Base-by-base conservation (phyloP, 164 flowering plant species). In the Berberis thunbergii region DNA sequence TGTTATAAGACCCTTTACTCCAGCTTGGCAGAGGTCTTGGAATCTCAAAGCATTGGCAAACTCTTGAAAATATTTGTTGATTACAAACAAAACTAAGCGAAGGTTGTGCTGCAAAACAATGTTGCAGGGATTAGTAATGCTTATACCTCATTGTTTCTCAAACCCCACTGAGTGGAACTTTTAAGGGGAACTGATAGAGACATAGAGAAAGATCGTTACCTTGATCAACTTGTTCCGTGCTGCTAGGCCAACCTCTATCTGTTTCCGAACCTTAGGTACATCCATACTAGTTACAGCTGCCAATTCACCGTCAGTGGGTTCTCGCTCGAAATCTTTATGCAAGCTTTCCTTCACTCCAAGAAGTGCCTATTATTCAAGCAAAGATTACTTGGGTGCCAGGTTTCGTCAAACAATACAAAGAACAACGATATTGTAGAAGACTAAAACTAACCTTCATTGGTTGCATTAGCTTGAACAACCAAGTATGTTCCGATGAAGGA, bases 11-110 rank as follows among this genome's bases (percentile, higher is more conserved):
- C 99, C 99, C 74, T 80, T 85, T 7, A 81, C 93, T 60, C 99
- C 97, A 41, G 93, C 99, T 72, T 94, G 99, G 67, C 97, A 91
- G 26, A 89, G 79, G 73, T 88, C 97, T 69, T 84, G 87, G 71
- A 91, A 94, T 49, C 75, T 79, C 26, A 83, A 78, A 12, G 95
- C 83, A 65, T 75, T 87, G 12, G 86, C 76, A 56, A 86, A 79
- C 70, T 91, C 96, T 79, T 84, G 91, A 78, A 89, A 91, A 67
- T 91, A 86, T 64, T 87, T 88, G 82, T 91, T 94, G 72, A 94
- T 87, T 7, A 75, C 88, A 76, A 86, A 94, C 68, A 89, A 73
- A 43, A 94, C 87, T 45, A 94, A 86, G 43, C 99, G 88, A 44
- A 91, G 93, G 78, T 91, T 94, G 82, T 94, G 99, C 99, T 94